Evolutionary conservation across 2,329 filamentous ascomycete species (phyloP).

Genomic region (Alternaria consortialis): DNA sequence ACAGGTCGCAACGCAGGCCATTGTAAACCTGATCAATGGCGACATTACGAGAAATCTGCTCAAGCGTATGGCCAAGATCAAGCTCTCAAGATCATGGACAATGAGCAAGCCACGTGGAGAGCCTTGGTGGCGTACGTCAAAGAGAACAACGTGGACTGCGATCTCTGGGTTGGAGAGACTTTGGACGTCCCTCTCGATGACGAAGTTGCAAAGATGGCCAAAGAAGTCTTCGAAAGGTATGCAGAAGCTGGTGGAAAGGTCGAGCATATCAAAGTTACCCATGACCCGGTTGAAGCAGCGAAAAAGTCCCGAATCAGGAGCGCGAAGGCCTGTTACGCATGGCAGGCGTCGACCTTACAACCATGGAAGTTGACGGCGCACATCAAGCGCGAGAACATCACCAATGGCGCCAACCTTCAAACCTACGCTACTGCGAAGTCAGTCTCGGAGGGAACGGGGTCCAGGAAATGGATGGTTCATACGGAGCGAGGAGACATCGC

Average conservation of each 20-base stretch:
- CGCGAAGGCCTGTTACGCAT: slow-evolving; percentile 37
- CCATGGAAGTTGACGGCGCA: slow-evolving; percentile 41
- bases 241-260: slow-evolving; percentile 30
- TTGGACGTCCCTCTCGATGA: slow-evolving; percentile 37
- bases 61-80: slow-evolving; percentile 38
- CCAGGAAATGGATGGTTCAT: slow-evolving; percentile 27
- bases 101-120: slow-evolving; percentile 37
- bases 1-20: slow-evolving; percentile 42
- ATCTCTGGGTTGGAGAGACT: slow-evolving; percentile 42
- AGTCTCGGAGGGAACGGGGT: slow-evolving; percentile 8
- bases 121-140: slow-evolving; percentile 31
- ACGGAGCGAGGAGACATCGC: slow-evolving; percentile 31
- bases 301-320: slow-evolving; percentile 26
- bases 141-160: slow-evolving; percentile 36
- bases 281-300: slow-evolving; percentile 29
- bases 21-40: slow-evolving; percentile 41
- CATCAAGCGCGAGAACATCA: slow-evolving; percentile 34
- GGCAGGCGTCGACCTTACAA: slow-evolving; percentile 38
- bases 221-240: slow-evolving; percentile 32
- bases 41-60: slow-evolving; percentile 35
- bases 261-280: slow-evolving; percentile 33
- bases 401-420: slow-evolving; percentile 33
- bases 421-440: slow-evolving; percentile 30
- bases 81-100: slow-evolving; percentile 38
- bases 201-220: slow-evolving; percentile 31